These are phyloP conservation scores for Rhodamnia argentea DNA, from an alignment of 345 rosid genomes.

Conservation along the genomic window DNA sequence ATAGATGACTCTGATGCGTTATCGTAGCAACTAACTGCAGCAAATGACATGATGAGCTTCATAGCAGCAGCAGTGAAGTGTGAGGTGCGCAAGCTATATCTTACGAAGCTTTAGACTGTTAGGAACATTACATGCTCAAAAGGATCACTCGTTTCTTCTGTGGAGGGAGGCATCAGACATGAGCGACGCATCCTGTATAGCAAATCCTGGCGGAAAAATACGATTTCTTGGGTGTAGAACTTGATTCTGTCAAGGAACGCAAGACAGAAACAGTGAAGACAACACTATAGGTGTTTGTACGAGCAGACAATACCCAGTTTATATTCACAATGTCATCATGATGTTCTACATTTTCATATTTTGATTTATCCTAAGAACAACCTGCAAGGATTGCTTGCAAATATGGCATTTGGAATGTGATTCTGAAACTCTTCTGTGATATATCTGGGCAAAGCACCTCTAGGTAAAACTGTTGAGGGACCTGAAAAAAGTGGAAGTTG, in stretches of 20 bases:
- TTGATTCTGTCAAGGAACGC: constrained; percentile 50
- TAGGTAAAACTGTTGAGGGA: constrained; percentile 77
- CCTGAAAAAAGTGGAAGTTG: constrained; percentile 30
- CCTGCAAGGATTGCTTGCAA: constrained; percentile 98
- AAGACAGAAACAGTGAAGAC: not conserved
- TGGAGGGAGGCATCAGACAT: constrained; percentile 77
- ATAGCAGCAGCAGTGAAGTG: not conserved
- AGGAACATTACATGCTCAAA: constrained; percentile 62
- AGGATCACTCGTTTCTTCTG: constrained; percentile 73
- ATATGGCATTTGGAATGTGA: constrained; percentile 65
- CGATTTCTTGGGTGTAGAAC: constrained; percentile 85
- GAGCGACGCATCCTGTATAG: constrained; percentile 87
- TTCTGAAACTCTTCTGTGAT: constrained; percentile 66
- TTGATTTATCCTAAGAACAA: constrained; percentile 5
- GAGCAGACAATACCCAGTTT: not conserved
- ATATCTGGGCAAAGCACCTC: constrained; percentile 69
- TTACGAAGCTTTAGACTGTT: not conserved
- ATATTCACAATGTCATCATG: not conserved
- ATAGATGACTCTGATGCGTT: constrained; percentile 93
- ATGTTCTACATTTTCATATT: not conserved
- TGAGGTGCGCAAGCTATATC: not conserved
- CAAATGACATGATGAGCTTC: constrained; percentile 5
- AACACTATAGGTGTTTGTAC: not conserved
- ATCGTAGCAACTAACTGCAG: constrained; percentile 89
- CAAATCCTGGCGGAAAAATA: constrained; percentile 81